These are phyloP conservation scores for Epichloe typhina DNA, from an alignment of 2,329 filamentous ascomycete species.

Conservation along the genomic window DNA sequence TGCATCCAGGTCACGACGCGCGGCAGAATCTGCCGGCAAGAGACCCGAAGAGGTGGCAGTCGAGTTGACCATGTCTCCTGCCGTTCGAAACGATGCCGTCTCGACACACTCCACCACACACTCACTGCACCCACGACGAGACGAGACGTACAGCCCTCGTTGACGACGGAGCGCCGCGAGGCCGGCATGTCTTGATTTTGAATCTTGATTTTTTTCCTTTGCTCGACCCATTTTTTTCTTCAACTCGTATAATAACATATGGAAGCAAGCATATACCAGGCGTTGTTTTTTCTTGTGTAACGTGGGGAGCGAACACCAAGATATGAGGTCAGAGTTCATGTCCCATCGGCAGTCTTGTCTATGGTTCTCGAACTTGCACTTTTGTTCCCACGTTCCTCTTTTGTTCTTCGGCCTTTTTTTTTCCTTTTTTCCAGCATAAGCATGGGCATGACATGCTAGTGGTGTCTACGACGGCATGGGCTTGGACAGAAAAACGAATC, in stretches of 20 bases:
- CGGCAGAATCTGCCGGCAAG: neutral
- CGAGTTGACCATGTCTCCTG: neutral
- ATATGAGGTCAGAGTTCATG: neutral
- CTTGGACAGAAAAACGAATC: neutral
- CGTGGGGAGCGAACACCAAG: neutral
- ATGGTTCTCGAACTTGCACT: neutral
- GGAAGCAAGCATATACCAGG: neutral
- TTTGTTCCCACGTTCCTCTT: neutral
- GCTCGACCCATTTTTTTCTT: neutral
- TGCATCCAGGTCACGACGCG: neutral
- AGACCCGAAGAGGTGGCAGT: neutral
- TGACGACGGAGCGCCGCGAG: neutral
- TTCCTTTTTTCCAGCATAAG: neutral
- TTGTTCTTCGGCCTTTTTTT: neutral
- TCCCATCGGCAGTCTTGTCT: neutral
- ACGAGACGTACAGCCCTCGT: neutral
- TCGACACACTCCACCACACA: neutral
- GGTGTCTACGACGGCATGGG: neutral
- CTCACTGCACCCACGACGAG: neutral
- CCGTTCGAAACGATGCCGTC: neutral
- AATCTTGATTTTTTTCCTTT: neutral
- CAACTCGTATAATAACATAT: neutral
- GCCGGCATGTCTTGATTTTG: neutral
- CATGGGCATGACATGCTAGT: neutral
- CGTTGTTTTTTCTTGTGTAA: neutral